These are phyloP conservation scores for Mycena floridula DNA, from an alignment of 768 basidiomycete species.

Conservation along the genomic window DNA sequence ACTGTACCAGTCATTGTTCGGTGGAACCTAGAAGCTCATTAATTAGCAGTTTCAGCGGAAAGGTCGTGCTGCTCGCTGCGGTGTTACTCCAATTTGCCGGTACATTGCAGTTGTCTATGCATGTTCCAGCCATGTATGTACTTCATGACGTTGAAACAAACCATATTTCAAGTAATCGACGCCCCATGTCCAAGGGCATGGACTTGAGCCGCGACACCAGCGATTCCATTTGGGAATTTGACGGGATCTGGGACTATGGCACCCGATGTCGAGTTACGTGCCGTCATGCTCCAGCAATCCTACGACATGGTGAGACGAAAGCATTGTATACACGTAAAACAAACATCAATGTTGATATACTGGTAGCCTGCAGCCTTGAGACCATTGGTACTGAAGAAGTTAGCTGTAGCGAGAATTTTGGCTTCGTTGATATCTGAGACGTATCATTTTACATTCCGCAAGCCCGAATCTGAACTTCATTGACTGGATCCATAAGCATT, in stretches of 20 bases:
- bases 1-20: constrained; percentile 39
- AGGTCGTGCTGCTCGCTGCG: too few species aligned
- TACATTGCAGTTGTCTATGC: constrained; percentile 47
- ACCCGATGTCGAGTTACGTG: constrained; percentile 33
- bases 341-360: constrained; percentile 47
- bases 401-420: constrained; percentile 40
- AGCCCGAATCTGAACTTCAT: too few species aligned
- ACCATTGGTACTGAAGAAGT: constrained; percentile 38
- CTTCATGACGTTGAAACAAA: too few species aligned
- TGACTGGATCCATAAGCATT: constrained; percentile 43
- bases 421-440: constrained; percentile 35
- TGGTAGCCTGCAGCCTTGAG: constrained; percentile 42
- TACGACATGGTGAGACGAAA: constrained; percentile 9
- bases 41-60: too few species aligned
- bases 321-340: constrained; percentile 6
- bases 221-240: constrained; percentile 51
- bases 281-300: constrained; percentile 44
- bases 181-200: constrained; percentile 46
- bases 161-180: constrained; percentile 57
- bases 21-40: constrained; percentile 28
- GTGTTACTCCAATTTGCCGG: constrained; percentile 46
- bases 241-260: constrained; percentile 41
- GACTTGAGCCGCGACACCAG: constrained; percentile 33
- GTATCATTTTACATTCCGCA: too few species aligned
- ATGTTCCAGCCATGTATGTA: too few species aligned